Conservation (phyloP, 805 yeast genomes). For the Candida ficus region DNA sequence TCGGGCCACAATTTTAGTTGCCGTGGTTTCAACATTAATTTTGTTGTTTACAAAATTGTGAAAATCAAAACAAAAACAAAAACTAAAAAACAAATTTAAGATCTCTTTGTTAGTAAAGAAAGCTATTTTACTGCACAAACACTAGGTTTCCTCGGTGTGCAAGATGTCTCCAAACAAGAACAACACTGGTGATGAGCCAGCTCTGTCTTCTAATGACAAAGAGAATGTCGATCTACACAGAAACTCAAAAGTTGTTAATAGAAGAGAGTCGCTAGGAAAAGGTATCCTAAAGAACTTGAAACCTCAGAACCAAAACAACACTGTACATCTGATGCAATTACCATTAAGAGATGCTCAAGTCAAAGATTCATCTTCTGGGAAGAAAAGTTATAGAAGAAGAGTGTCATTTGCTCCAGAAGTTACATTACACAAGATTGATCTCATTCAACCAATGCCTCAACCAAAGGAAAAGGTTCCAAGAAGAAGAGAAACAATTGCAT, state of each 20-base stretch:
- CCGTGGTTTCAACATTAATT: not conserved
- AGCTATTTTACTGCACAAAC: too few relatives aligned
- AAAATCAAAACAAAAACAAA: conserved; percentile 1
- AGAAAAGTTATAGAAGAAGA: conserved; percentile 21
- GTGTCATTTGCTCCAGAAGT: conserved; percentile 29
- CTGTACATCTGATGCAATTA: conserved; percentile 14
- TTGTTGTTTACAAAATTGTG: conserved; percentile 1
- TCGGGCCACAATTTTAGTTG: not conserved
- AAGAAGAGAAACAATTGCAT: conserved; percentile 26
- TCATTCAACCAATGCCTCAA: conserved; percentile 11
- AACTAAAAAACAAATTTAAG: not conserved
- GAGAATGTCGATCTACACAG: conserved; percentile 1
- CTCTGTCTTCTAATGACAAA: not conserved
- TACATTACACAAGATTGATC: conserved; percentile 25
- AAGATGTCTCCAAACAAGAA: not conserved
- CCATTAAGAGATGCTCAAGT: conserved; percentile 14
- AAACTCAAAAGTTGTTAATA: conserved; percentile 9
- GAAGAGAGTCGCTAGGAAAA: conserved; percentile 21
- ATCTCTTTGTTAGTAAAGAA: too few relatives aligned
- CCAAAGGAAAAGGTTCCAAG: conserved; percentile 19
- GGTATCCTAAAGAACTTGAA: conserved; percentile 21
- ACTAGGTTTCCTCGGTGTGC: not conserved
- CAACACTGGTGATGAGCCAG: not conserved
- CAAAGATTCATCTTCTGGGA: conserved; percentile 6
- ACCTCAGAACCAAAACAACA: conserved; percentile 12